These are phyloP conservation scores for Kregervanrija delftensis DNA, from an alignment of 805 yeast species.

Conservation along the genomic window DNA sequence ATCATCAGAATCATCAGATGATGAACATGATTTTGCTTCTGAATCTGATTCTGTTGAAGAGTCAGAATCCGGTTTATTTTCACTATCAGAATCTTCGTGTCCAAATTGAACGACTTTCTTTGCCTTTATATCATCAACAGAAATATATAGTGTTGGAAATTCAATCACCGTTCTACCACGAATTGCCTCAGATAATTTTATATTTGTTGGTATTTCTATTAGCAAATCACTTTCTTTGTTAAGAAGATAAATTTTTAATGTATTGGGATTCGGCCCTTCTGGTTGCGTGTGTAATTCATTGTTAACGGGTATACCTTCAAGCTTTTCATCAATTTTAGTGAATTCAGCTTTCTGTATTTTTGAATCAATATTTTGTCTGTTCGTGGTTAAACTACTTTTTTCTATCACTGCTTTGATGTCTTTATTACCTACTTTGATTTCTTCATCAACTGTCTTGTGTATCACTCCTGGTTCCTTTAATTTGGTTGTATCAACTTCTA, in stretches of 20 bases:
- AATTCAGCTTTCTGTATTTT: too few species aligned
- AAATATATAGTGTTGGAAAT: constrained; percentile 61
- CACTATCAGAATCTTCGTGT: constrained; percentile 5
- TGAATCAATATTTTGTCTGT: too few species aligned
- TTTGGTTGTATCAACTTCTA: constrained; percentile 16
- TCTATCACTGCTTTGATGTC: too few species aligned
- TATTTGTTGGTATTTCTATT: constrained; percentile 3
- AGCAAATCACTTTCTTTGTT: too few species aligned
- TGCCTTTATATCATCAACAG: constrained; percentile 15
- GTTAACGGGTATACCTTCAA: too few species aligned
- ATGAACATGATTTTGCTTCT: constrained; percentile 5
- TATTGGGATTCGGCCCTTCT: too few species aligned
- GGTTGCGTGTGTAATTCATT: too few species aligned
- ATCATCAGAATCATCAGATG: background rate
- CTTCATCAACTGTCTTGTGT: background rate
- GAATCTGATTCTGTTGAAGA: constrained; percentile 6
- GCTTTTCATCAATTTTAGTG: too few species aligned
- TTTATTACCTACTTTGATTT: too few species aligned
- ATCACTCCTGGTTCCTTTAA: constrained; percentile 30
- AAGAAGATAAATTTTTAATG: too few species aligned
- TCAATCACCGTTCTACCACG: constrained; percentile 60
- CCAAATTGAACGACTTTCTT: constrained; percentile 23
- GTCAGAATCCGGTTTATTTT: constrained; percentile 8
- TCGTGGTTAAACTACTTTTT: too few species aligned
- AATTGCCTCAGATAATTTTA: constrained; percentile 42